A percentile compares a stretch with the other conserved stretches of the same genome.
phyloP scores from a whole-genome alignment of 2,329 filamentous ascomycete species.

The Fusarium sacchari region DNA sequence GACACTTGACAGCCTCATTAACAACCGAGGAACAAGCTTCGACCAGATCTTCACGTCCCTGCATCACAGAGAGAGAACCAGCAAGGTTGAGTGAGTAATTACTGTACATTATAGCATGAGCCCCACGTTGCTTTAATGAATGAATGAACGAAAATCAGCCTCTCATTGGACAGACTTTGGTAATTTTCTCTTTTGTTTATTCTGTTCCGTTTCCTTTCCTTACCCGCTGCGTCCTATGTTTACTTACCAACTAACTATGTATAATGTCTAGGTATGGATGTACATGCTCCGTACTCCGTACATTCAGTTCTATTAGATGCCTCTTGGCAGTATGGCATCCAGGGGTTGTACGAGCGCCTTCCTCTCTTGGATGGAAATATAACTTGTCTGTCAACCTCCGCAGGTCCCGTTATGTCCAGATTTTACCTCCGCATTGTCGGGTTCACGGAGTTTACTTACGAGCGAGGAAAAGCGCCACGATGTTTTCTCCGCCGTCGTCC shows the following conservation, averaged over 20 bases:
- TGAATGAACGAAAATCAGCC: neutral
- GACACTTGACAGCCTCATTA: neutral
- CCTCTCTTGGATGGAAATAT: slow-evolving; percentile 24
- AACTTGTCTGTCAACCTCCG: slow-evolving; percentile 15
- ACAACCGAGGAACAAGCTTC: slow-evolving; percentile 18
- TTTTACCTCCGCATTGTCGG: slow-evolving; percentile 34
- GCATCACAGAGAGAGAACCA: slow-evolving; percentile 21
- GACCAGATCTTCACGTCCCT: slow-evolving; percentile 26
- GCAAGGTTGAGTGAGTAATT: neutral
- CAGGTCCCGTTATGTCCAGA: slow-evolving; percentile 19
- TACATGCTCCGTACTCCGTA: too few species aligned
- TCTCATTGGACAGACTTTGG: neutral
- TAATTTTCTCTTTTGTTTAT: neutral
- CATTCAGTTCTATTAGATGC: neutral
- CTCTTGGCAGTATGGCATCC: neutral
- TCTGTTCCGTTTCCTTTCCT: neutral
- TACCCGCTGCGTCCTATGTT: neutral
- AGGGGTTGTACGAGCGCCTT: slow-evolving; percentile 9
- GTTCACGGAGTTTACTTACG: slow-evolving; percentile 38
- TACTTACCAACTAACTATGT: too few species aligned
- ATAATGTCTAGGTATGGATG: too few species aligned
- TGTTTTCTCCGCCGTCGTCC: slow-evolving; percentile 6
- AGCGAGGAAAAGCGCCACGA: slow-evolving; percentile 34
- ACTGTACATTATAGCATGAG: neutral
- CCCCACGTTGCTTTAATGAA: slow-evolving; percentile 24